Conservation (phyloP, 1,284 basidiomycete species). For the Tylopilus sp. region DNA sequence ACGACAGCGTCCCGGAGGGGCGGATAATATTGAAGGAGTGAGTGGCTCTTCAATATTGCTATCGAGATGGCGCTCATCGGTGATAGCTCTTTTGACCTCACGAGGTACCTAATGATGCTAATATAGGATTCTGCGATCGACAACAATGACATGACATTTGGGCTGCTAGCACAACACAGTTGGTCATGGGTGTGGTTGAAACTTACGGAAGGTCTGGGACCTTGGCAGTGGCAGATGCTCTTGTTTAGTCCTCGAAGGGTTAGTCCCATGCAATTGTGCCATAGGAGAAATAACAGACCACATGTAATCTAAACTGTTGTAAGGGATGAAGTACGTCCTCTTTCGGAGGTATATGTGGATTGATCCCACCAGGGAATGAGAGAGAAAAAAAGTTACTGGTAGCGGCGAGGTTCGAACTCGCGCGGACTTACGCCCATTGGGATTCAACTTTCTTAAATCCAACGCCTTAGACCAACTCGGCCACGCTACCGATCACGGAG, state of each 20-base stretch:
- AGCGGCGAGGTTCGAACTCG: slow-evolving; percentile 82
- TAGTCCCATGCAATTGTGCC: not conserved
- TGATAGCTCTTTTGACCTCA: slow-evolving; percentile 26
- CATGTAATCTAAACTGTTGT: not conserved
- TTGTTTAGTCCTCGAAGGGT: not conserved
- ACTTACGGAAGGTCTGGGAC: not conserved
- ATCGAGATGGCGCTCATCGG: slow-evolving; percentile 4
- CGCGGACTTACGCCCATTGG: slow-evolving; percentile 74
- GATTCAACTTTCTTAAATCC: slow-evolving; percentile 72
- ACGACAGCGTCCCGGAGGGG: slow-evolving; percentile 58
- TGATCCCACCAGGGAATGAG: no score
- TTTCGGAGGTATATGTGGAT: no score
- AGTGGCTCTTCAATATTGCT: slow-evolving; percentile 21
- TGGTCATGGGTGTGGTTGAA: not conserved
- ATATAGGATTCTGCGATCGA: not conserved
- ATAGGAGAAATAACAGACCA: not conserved
- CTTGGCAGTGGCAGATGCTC: not conserved
- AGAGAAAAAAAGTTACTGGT: slow-evolving; percentile 39
- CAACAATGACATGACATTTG: not conserved
- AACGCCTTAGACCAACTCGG: slow-evolving; percentile 82
- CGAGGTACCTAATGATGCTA: not conserved
- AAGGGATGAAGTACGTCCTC: not conserved
- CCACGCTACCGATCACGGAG: slow-evolving; percentile 56
- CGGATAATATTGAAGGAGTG: slow-evolving; percentile 56
- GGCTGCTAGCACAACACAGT: not conserved